Evolutionary conservation across 2,329 filamentous ascomycete species (phyloP), one percentile per base, ranked within the genome.

Genomic region (Emmonsiellopsis sp.): DNA sequence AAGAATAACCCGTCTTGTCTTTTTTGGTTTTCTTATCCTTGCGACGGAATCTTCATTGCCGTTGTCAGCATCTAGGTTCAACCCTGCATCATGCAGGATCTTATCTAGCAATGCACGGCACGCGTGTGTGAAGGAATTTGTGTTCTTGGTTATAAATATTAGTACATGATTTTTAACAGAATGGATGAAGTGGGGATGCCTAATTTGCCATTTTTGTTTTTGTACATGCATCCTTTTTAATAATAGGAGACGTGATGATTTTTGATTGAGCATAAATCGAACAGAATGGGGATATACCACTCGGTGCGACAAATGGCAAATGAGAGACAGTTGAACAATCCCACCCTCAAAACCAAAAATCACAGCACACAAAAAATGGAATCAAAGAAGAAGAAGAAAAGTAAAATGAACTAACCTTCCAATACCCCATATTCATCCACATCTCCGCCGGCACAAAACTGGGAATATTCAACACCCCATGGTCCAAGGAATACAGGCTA

Each of bases 371-470:
- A 14, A 9, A 27, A 4, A 44, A 9, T 44, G 14, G 31, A 44
- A 44, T 6, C 11, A 47, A 36, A 56, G 7, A 54, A 40, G 33
- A 27, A 40, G 6, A 14, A n/a, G 9, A 37, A 9, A 43, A n/a
- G 11, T 9, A 31, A n/a, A 11, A 21, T 8, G 40, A 1, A 57
- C 58, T 46, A 53, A 69, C 75, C 62, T 74, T 75, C 80, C 80
- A 83, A 55, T 78, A 82, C 0, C 80, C 80, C 67, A 83, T 75
- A 53, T 82, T 83, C 78, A 83, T 83, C 79, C 80, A 83, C 78
- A 82, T 79, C n/a, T 71, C 72, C 5, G 63, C 60, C 2, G 74
- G 67, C 1, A 75, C 74, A 1, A 77, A 61, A 6, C 48, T 43
- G 14, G 70, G 65, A 21, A 79, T 57, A 58, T 82, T 80, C 48